Evolutionary conservation across 2,329 filamentous ascomycete species (phyloP).

Genomic region (Akanthomyces dipterigenus): DNA sequence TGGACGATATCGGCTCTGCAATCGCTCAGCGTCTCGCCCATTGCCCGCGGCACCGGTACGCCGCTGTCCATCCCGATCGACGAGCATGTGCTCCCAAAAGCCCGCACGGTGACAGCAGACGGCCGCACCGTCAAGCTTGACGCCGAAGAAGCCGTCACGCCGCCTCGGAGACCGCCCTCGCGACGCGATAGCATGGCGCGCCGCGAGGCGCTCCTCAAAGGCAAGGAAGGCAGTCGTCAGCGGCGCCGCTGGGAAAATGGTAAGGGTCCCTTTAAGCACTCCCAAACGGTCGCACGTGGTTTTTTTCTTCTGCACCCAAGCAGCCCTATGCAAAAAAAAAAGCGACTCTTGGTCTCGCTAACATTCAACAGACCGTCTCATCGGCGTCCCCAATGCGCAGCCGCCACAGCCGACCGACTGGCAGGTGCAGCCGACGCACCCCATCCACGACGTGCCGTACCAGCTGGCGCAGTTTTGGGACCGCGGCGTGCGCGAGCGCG

Average conservation of each 20-base stretch:
- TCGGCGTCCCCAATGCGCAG: conserved; percentile 79
- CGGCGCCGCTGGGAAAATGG: conserved; percentile 93
- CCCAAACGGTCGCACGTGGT: too few species aligned
- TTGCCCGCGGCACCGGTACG: conserved; percentile 53
- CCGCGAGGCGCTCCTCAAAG: conserved; percentile 74
- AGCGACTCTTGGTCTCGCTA: not conserved
- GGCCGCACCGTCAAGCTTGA: conserved; percentile 16
- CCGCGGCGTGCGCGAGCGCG: conserved; percentile 40
- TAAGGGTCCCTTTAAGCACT: conserved; percentile 31
- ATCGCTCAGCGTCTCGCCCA: conserved; percentile 47
- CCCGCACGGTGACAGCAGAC: conserved; percentile 11
- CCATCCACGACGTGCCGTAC: conserved; percentile 72
- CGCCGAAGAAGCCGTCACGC: conserved; percentile 19
- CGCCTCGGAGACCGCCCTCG: conserved; percentile 38
- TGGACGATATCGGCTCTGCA: conserved; percentile 58
- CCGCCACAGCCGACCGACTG: conserved; percentile 79
- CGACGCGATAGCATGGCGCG: conserved; percentile 49
- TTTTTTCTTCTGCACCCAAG: too few species aligned
- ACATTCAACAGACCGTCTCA: conserved; percentile 62
- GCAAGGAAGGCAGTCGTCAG: conserved; percentile 82
- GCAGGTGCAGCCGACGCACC: conserved; percentile 74
- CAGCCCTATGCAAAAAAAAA: not conserved
- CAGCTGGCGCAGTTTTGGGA: conserved; percentile 87
- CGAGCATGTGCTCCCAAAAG: conserved; percentile 27
- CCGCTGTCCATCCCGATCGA: conserved; percentile 73